phyloP scores from a whole-genome alignment of 768 basidiomycete genomes.

The Hypsizygus marmoreus region DNA sequence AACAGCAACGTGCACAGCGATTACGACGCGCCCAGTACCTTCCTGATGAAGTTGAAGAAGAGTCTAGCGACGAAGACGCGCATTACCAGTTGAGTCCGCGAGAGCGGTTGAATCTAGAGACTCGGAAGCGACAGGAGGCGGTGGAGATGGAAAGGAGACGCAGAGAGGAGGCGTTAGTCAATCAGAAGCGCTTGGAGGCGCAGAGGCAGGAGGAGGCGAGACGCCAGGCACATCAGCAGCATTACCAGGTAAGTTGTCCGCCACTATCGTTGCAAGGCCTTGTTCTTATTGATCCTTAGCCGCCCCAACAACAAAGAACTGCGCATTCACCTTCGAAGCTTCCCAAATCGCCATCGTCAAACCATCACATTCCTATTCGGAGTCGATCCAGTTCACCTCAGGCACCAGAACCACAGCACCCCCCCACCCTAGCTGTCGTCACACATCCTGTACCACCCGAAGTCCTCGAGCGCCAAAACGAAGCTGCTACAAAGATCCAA shows the following conservation, averaged over 20 bases:
- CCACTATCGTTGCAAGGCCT: conserved; percentile 2
- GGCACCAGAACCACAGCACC: conserved; percentile 2
- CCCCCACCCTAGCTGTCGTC: conserved; percentile 8
- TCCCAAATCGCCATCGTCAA: not conserved
- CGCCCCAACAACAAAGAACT: not conserved
- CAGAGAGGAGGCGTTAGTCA: conserved; percentile 16
- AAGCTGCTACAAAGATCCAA: conserved; percentile 51
- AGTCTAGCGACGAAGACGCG: conserved; percentile 32
- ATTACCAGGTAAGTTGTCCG: conserved; percentile 13
- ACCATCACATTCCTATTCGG: not conserved
- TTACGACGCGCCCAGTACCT: conserved; percentile 40
- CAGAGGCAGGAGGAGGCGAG: conserved; percentile 11
- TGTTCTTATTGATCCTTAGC: not conserved
- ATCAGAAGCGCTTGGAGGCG: conserved; percentile 14
- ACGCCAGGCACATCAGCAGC: conserved; percentile 12
- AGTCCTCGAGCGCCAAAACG: conserved; percentile 32
- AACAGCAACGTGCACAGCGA: conserved; percentile 33
- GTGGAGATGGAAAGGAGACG: conserved; percentile 29
- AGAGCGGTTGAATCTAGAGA: conserved; percentile 35
- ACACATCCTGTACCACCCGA: conserved; percentile 16
- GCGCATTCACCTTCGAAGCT: not conserved
- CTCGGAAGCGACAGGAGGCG: conserved; percentile 27
- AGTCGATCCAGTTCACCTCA: no score
- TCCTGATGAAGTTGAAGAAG: conserved; percentile 31
- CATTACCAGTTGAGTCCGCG: conserved; percentile 32